Evolutionary conservation across 768 basidiomycete genomes (phyloP), one percentile per base, ranked within the genome.

Genomic region (Suillus lakei): DNA sequence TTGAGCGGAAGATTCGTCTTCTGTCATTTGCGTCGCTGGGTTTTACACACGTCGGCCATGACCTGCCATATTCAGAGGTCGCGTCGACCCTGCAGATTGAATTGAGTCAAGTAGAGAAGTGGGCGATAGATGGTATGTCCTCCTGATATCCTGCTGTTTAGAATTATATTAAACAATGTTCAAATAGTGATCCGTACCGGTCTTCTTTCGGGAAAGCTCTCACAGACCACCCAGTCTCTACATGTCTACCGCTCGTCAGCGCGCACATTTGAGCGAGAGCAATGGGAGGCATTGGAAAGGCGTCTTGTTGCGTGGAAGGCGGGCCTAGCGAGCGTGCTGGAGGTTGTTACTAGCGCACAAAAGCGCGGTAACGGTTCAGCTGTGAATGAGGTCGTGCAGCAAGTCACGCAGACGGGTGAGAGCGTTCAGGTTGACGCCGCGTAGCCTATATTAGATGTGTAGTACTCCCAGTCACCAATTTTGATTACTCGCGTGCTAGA

Each of bases 1-100:
- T 95, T 23, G 91, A 91, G 74, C 86, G 83, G 69, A 96, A 96
- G 80, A 90, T 96, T 53, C 86, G 91, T 30, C 84, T 95, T 9
- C 82, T 95, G 23, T 86, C 88, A 4, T 85, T 95, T 60, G 87
- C 92, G 16, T 87, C 91, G 0, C 83, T 95, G 38, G 91, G 88
- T n/a, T 90, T 91, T 73, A 81, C 90, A 68, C 85, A 92, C 72
- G 84, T 93, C 39, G 92, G 92, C 10, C 85, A 86, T 54, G 88
- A 89, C 69, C 81, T 96, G 16, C 78, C 89, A 0, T 96, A 96
- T 75, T 74, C 86, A 12, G 85, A 83, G 70, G 86, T 96, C 43
- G 89, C 90, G 1, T 81, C 86, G 34, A 82, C 85, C 15, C 78
- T 96, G 51, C 86, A 92, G 68, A 86, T 93, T 9, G 84, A 88